Base-by-base conservation (phyloP, 148 eudicot species). In the Limonium bicolor region DNA sequence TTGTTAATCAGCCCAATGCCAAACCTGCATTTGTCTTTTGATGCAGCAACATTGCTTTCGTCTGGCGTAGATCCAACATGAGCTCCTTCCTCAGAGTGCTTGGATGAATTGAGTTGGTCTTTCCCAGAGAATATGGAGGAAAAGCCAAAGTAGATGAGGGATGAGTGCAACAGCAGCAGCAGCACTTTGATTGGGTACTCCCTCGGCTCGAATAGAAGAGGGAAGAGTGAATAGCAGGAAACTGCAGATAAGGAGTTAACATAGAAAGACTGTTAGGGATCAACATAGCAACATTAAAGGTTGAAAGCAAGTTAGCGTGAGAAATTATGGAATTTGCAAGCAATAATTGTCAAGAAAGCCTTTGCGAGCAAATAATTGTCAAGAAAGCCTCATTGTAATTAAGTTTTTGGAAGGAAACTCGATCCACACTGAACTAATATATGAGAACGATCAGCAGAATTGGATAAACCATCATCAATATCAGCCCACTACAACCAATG, bases 161-260 rank as follows among this genome's bases (percentile, higher is more conserved):
- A 20, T 27, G 63, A 48, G 61, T 81, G 77, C 53, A 78, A 40
- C 35, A 76, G 63, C 31, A 85, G 73, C 25, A 85, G 20, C 16
- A 63, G 29, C 48, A 85, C 78, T 62, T 85, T 92, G 18, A 92
- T 71, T 6, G 88, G 95, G 64, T 85, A 92, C 57, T 92, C 99
- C 73, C 71, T 78, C 45, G 82, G 62, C 69, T 92, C 94, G 37
- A 51, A 85, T 36, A 92, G 71, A 54, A 92, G 94, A 6, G 99
- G 99, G 74, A 92, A 85, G 35, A 92, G 87, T 7, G 99, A 81
- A 68, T 92, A 92, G 68, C 70, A 71, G 0, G 86, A 71, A 41
- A 85, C 95, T 92, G 94, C 73, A 28, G 7, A 1, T 7, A 36
- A 16, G 20, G 18, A n/a, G 18, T 29, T 0, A n/a, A 29, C 0